phyloP scores from a whole-genome alignment of 148 eudicot genomes.

The Rhododendron mucronatum region DNA sequence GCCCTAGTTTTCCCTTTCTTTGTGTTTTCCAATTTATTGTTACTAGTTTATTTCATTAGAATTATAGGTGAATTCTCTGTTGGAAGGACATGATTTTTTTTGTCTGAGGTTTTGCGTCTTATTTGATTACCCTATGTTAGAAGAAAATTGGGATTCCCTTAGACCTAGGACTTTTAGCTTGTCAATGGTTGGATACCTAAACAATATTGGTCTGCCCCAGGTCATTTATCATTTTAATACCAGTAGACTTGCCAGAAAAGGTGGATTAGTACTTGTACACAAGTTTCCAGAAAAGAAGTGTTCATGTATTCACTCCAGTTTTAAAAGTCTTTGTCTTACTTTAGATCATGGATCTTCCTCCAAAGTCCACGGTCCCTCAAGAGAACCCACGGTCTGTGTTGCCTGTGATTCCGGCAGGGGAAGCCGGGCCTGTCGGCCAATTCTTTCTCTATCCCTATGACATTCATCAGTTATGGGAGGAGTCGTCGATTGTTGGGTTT shows the following conservation, averaged over 20 bases:
- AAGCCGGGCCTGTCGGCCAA: background rate
- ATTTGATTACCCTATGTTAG: background rate
- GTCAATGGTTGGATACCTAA: background rate
- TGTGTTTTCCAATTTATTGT: background rate
- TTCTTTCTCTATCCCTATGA: background rate
- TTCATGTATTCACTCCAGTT: background rate
- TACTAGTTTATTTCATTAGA: background rate
- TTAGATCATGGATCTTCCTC: no score
- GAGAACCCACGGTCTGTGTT: background rate
- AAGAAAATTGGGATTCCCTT: background rate
- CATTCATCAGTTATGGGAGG: background rate
- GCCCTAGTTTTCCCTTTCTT: background rate
- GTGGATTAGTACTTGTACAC: background rate
- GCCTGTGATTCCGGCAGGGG: background rate
- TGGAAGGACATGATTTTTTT: background rate
- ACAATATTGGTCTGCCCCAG: background rate
- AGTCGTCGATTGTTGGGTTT: no score
- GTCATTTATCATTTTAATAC: background rate
- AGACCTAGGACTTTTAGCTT: background rate
- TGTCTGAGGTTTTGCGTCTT: background rate
- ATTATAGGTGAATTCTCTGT: background rate
- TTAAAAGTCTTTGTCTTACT: no score
- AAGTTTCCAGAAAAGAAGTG: background rate
- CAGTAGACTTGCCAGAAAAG: background rate
- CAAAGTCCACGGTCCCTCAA: background rate